phyloP scores from a whole-genome alignment of 1,284 basidiomycete species.

The Melampsora occidentalis region DNA sequence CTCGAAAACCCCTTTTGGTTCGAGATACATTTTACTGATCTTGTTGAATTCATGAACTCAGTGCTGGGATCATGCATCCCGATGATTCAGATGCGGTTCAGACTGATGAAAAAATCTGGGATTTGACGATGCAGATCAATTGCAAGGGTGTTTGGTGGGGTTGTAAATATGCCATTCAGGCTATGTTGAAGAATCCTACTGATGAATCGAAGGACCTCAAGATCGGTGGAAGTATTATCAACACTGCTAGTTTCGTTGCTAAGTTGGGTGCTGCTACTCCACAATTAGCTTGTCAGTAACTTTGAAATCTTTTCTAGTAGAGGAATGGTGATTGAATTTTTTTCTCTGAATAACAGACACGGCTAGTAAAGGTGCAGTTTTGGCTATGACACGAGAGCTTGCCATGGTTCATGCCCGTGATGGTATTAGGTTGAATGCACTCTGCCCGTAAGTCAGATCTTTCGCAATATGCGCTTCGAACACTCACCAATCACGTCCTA shows the following conservation, averaged over 20 bases:
- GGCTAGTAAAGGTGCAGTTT: slow-evolving; percentile 74
- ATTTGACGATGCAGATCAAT: slow-evolving; percentile 65
- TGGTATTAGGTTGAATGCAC: slow-evolving; percentile 88
- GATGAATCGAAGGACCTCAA: slow-evolving; percentile 76
- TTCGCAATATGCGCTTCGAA: background rate
- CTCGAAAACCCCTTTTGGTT: background rate
- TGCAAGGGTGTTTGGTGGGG: slow-evolving; percentile 99
- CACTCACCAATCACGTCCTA: slow-evolving; percentile 8
- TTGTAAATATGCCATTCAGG: slow-evolving; percentile 90
- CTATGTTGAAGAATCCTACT: slow-evolving; percentile 85
- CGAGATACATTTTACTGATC: slow-evolving; percentile 78
- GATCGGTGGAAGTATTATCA: slow-evolving; percentile 88
- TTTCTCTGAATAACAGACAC: slow-evolving; percentile 52
- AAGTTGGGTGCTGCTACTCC: slow-evolving; percentile 90
- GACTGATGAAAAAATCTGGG: slow-evolving; percentile 92
- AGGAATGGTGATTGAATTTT: slow-evolving; percentile 15
- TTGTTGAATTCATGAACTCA: slow-evolving; percentile 20
- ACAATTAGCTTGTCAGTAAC: slow-evolving; percentile 79
- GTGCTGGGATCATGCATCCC: slow-evolving; percentile 84
- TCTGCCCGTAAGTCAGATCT: slow-evolving; percentile 75
- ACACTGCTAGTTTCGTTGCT: slow-evolving; percentile 93
- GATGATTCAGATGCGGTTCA: slow-evolving; percentile 88
- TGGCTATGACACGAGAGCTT: slow-evolving; percentile 95
- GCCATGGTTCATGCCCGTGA: slow-evolving; percentile 96
- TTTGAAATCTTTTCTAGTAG: background rate